Evolutionary conservation across 2,329 filamentous ascomycete species (phyloP), one percentile per base, ranked within the genome.

Genomic region (Diaporthe nobilis): DNA sequence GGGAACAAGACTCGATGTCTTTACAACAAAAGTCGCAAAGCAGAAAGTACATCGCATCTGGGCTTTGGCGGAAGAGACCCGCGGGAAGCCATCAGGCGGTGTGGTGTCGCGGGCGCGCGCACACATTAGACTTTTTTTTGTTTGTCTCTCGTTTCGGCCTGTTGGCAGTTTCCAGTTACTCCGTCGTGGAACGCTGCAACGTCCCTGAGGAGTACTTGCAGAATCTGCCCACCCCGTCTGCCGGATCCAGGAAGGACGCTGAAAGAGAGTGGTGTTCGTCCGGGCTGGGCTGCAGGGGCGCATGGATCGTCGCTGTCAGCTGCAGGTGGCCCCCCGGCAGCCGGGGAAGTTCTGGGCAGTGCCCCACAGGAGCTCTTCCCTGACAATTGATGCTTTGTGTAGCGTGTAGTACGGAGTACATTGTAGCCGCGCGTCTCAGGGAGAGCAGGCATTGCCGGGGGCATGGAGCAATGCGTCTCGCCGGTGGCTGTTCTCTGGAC

Each of bases 231-330:
- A 51, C 28, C 17, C 12, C 28, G 37, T 12, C 28, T n/a, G 28
- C 10, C 7, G 42, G 63, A 10, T 2, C 63, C 44, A 51, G 65
- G 31, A 53, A 53, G 31, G 65, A 68, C 31, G 49, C 34, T 31
- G 49, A n/a, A 42, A 70, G 34, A 17, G 34, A 55, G 65, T 55
- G 65, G 65, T 70, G 65, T 70, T 70, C 65, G 65, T 70, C 65
- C 65, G 47, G 47, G 65, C 47, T 55, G 49, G 49, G 65, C 65
- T 70, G 65, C 65, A 65, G 61, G 61, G 60, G 60, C 60, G 60
- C 61, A 70, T 70, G 65, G 65, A 70, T 55, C 65, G 65, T 31
- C 65, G 65, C 65, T 70, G 65, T 70, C 65, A 70, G 65, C 65
- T 70, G 65, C 65, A 70, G 49, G 65, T 28, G n/a, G 34, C 22